These are phyloP conservation scores for Epicoccum nigrum DNA, from an alignment of 2,329 filamentous ascomycete genomes.

Conservation along the genomic window DNA sequence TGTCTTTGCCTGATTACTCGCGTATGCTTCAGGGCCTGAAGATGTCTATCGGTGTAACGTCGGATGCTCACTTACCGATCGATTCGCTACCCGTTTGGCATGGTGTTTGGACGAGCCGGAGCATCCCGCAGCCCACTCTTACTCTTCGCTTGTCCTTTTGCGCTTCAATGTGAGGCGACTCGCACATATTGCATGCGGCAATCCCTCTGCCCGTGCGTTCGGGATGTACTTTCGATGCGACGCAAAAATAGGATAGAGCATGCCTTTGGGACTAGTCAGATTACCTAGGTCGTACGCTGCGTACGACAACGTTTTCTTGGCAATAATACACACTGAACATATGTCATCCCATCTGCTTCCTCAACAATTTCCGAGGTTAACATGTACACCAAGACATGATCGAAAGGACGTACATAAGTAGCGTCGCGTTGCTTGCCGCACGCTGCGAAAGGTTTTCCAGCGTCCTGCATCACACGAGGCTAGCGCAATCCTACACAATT, in stretches of 20 bases:
- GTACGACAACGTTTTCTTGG: conserved; percentile 11
- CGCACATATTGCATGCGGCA: conserved; percentile 4
- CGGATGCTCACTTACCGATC: conserved; percentile 1
- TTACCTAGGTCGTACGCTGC: conserved; percentile 15
- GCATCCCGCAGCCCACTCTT: conserved; percentile 3
- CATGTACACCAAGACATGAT: conserved; percentile 1
- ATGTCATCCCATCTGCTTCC: not conserved
- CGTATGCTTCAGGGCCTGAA: conserved; percentile 7
- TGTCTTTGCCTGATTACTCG: conserved; percentile 18
- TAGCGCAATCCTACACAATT: conserved; percentile 21
- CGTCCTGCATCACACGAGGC: conserved; percentile 1
- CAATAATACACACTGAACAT: conserved; percentile 15
- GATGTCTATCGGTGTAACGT: conserved; percentile 18
- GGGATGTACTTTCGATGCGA: conserved; percentile 11
- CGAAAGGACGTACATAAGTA: conserved; percentile 2
- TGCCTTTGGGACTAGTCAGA: conserved; percentile 17
- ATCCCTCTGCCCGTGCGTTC: conserved; percentile 15
- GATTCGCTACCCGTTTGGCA: conserved; percentile 7
- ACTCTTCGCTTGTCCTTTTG: conserved; percentile 2
- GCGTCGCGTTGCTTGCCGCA: conserved; percentile 9
- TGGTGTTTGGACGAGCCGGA: not conserved
- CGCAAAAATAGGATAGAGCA: conserved; percentile 15
- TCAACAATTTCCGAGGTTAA: conserved; percentile 3
- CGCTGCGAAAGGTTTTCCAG: conserved; percentile 9
- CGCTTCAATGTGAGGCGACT: conserved; percentile 5